Evolutionary conservation across 306 rosid species (phyloP), one percentile per base, ranked within the genome.

Genomic region (Pyrus pyrifolia): DNA sequence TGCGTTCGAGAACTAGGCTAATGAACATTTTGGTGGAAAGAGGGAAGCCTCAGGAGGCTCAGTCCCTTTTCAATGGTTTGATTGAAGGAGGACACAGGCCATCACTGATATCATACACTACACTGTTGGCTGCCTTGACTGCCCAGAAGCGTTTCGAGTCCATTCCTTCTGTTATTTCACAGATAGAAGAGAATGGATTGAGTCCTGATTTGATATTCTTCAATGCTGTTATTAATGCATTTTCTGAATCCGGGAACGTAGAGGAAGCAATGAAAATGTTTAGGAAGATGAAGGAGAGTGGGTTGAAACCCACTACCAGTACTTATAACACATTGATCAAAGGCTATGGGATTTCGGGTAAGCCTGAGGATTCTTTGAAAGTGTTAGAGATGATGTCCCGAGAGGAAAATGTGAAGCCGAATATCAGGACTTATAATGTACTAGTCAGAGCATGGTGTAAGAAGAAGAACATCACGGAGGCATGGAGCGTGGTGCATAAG

Each of bases 331-430:
- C 91, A 7, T 80, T 90, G 68, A 90, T 90, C 60, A 88, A 90
- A 87, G 93, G 96, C 69, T 88, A 85, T 72, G 96, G 96, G 71
- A 85, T 88, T 72, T 87, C 82, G 3, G 84, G 96, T 81, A 83
- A 59, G 82, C 91, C 96, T 77, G 89, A 81, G 60, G 90, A 85
- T 76, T 84, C 93, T 67, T 38, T 79, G 84, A 78, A 83, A 53
- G 76, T 90, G 84, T 84, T 90, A 30, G 85, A 88, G 44, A 67
- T 83, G 80, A 90, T 90, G 89, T 78, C 80, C 18, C 67, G 19
- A 5, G 86, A 88, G 55, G 88, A 68, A 80, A 78, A 82, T 53
- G 78, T 85, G 73, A 88, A 82, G 81, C 96, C 96, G 38, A 88
- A 88, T 79, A 79, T 88, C 65, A 81, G 89, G 85, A 88, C 96